Evolutionary conservation across 352 stramenopile species (phyloP).

Genomic region (Poterioochromonas sp.): DNA sequence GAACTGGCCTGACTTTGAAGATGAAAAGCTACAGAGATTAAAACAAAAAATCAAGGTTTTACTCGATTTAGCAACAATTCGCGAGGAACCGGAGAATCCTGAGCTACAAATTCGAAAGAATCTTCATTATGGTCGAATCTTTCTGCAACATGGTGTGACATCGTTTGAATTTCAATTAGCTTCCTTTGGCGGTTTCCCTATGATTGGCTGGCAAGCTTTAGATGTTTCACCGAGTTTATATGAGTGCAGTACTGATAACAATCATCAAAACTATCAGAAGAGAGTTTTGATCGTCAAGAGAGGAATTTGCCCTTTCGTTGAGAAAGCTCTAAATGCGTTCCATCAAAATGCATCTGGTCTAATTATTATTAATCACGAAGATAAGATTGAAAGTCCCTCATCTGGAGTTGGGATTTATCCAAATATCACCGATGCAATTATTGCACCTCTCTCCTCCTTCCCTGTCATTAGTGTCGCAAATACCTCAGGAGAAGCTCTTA

Average conservation of each 20-base stretch:
- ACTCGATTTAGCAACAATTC: not conserved
- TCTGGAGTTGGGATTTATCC: conserved; percentile 27
- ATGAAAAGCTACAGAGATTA: not conserved
- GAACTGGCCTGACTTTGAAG: not conserved
- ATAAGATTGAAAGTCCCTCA: not conserved
- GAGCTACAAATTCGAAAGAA: not conserved
- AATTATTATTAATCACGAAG: conserved; percentile 8
- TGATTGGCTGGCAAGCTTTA: not conserved
- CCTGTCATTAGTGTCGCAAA: not conserved
- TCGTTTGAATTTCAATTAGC: not conserved
- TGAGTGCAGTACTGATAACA: not conserved
- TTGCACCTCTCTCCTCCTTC: not conserved
- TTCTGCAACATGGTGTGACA: not conserved
- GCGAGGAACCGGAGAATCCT: not conserved
- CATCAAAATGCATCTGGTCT: not conserved
- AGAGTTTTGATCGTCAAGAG: not conserved
- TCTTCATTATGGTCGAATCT: not conserved
- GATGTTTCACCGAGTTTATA: not conserved
- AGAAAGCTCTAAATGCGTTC: not conserved
- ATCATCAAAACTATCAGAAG: not conserved
- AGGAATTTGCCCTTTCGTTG: conserved; percentile 26
- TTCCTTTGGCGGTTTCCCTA: conserved; percentile 16
- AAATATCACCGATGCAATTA: not conserved
- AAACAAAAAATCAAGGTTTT: not conserved
- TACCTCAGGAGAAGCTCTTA: not conserved